These are phyloP conservation scores for Oxyria digyna DNA, from an alignment of 148 eudicot genomes.

Conservation along the genomic window DNA sequence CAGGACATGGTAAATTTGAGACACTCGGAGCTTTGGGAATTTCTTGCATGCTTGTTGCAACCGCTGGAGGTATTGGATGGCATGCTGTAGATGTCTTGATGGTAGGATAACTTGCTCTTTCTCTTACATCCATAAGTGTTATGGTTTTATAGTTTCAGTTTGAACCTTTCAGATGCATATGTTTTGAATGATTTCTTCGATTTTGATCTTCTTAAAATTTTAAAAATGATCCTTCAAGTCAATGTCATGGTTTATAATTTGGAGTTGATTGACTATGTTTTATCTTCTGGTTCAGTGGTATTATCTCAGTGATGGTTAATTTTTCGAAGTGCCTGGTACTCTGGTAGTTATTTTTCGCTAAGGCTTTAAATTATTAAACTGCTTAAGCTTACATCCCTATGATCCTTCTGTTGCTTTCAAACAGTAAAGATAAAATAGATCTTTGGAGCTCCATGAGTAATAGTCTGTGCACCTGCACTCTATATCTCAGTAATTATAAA, in stretches of 20 bases:
- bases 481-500: background rate
- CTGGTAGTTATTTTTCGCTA: background rate
- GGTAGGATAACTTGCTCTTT: slow-evolving; percentile 25
- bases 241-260: background rate
- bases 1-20: slow-evolving; percentile 99
- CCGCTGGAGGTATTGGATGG: slow-evolving; percentile 98
- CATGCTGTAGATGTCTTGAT: slow-evolving; percentile 77
- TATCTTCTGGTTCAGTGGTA: background rate
- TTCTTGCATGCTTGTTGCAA: slow-evolving; percentile 74
- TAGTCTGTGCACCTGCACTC: background rate
- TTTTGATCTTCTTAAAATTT: background rate
- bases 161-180: background rate
- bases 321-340: background rate
- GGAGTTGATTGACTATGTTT: background rate
- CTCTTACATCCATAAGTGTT: background rate
- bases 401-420: background rate
- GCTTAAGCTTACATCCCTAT: background rate
- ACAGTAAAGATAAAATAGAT: background rate
- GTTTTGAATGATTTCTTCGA: background rate
- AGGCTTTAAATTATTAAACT: background rate
- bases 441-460: background rate
- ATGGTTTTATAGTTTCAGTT: background rate
- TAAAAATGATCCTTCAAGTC: background rate
- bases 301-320: background rate
- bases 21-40: slow-evolving; percentile 89